Percentiles rank a stretch among this genome's conserved stretches.
phyloP scores from a whole-genome alignment of 768 basidiomycete genomes.

The Tephrocybe sp. region DNA sequence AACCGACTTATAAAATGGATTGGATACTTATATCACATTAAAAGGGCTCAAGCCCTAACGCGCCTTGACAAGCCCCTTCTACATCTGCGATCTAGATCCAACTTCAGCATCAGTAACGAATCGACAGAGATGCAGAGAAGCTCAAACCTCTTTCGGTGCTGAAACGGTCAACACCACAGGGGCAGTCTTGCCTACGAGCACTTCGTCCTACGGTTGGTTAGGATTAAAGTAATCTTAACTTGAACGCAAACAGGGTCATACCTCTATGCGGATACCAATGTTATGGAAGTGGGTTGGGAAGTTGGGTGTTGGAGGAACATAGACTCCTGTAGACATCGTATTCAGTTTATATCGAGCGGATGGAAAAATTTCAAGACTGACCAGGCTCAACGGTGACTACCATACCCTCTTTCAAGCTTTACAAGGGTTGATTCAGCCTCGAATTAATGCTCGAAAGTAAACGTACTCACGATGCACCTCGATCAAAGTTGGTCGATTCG shows the following conservation, averaged over 20 bases:
- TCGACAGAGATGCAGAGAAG: neutral
- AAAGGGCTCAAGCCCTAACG: constrained; percentile 57
- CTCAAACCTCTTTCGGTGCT: constrained; percentile 78
- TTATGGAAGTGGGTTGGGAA: constrained; percentile 91
- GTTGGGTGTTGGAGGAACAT: constrained; percentile 74
- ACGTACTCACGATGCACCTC: constrained; percentile 46
- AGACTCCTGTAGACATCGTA: constrained; percentile 74
- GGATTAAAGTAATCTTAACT: no score
- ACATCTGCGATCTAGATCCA: constrained; percentile 59
- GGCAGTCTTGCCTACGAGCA: constrained; percentile 62
- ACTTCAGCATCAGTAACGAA: neutral
- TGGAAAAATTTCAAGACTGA: constrained; percentile 20
- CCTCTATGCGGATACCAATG: constrained; percentile 91
- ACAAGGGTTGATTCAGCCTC: neutral
- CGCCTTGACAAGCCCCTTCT: constrained; percentile 77
- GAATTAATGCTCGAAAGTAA: neutral
- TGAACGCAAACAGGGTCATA: constrained; percentile 18
- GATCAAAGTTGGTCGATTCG: constrained; percentile 68
- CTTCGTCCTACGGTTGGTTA: constrained; percentile 53
- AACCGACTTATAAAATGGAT: neutral
- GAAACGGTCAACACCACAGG: constrained; percentile 62
- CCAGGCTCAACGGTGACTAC: constrained; percentile 92
- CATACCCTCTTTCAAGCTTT: constrained; percentile 78
- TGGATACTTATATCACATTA: constrained; percentile 9
- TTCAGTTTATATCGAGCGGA: no score